Evolutionary conservation across 2,329 filamentous ascomycete genomes (phyloP).

Genomic region (Talaromyces sp.): DNA sequence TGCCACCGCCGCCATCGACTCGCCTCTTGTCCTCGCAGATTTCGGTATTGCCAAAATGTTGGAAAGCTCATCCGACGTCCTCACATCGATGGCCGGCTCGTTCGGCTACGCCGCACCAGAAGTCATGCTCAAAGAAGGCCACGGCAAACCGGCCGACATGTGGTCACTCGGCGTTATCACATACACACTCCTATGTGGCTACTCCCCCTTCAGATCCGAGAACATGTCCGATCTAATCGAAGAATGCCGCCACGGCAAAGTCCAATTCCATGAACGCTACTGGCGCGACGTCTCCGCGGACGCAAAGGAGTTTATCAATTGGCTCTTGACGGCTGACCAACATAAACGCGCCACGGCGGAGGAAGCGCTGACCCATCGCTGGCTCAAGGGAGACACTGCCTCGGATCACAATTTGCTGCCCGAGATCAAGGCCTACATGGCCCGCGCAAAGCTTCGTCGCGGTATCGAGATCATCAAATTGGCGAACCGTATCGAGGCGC

Average conservation of each 20-base stretch:
- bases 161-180: constrained; percentile 99
- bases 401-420: constrained; percentile 96
- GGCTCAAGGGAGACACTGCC: constrained; percentile 87
- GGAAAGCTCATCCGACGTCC: constrained; percentile 80
- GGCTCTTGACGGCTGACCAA: constrained; percentile 73
- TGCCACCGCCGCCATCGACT: constrained; percentile 70
- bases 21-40: constrained; percentile 87
- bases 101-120: constrained; percentile 97
- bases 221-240: constrained; percentile 89
- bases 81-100: constrained; percentile 97
- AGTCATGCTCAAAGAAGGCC: constrained; percentile 95
- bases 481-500: constrained; percentile 86
- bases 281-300: constrained; percentile 97
- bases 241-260: constrained; percentile 77
- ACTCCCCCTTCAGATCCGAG: constrained; percentile 96
- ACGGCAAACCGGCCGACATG: constrained; percentile 98
- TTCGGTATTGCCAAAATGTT: constrained; percentile 99
- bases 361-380: constrained; percentile 75
- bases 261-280: constrained; percentile 96
- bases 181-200: constrained; percentile 95
- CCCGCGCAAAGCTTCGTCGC: constrained; percentile 82
- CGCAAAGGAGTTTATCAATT: constrained; percentile 88
- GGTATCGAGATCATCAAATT: constrained; percentile 96
- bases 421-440: constrained; percentile 91
- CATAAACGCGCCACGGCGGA: constrained; percentile 72